Base-by-base conservation (phyloP, 164 flowering plant genomes). In the Vitis amurensis region DNA sequence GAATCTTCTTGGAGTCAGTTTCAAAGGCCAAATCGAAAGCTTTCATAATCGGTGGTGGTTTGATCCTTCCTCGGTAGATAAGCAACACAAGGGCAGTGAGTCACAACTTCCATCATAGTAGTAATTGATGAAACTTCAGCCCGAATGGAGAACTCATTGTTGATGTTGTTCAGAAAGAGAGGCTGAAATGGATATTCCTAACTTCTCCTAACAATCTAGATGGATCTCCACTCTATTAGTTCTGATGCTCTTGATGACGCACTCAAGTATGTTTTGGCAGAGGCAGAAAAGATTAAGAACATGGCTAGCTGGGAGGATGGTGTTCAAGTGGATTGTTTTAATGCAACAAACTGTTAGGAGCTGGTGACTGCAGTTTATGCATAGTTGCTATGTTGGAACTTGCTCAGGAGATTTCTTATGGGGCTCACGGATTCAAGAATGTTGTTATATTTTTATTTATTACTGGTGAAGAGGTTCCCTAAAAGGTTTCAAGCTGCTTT, bases 291-390 rank as follows among this genome's bases (percentile, higher is more conserved):
- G 50, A 87, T 95, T 23, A 93, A 86, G 86, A 79, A 86, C 72
- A 80, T 52, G 6, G 90, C 96, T 71, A 97, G 91, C 70, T 89
- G 97, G 94, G 99, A 91, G 79, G 99, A 89, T 74, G 90, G 90
- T 78, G 94, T 95, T 51, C 75, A 95, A 74, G 88, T 93, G 70
- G 98, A 93, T 58, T 48, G 77, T 64, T 95, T 95, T 76, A 86
- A 88, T 84, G 86, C 83, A 61, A 74, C 87, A 61, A 95, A 86
- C 79, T 82, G 74, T 67, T 98, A 76, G 98, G 99, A 63, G 98
- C 99, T 73, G 99, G 98, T 56, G 99, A 95, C 73, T 91, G 97
- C 82, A 91, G 96, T 77, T 95, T 98, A 59, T 93, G 98, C 78
- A 85, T 91, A 16, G 92, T 91, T 78, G 97, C 90, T 55, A 95